These are phyloP conservation scores for Brettanomyces anomalus DNA, from an alignment of 805 yeast species.

Conservation along the genomic window DNA sequence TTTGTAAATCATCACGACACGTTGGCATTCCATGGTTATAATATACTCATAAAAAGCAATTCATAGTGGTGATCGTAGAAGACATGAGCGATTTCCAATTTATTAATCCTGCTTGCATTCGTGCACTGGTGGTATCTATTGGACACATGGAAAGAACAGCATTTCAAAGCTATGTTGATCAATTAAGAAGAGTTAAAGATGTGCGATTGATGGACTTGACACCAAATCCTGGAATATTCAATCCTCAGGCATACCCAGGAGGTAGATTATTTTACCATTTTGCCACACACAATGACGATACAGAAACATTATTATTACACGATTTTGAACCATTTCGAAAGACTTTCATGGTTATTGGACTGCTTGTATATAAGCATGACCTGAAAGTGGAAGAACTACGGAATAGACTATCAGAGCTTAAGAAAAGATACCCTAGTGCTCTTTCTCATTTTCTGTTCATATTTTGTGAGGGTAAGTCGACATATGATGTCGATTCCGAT, in stretches of 20 bases:
- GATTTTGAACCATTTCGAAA: constrained; percentile 90
- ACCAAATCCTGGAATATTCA: constrained; percentile 57
- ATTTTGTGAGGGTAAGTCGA: constrained; percentile 36
- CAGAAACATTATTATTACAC: constrained; percentile 49
- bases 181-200: constrained; percentile 44
- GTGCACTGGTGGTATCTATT: constrained; percentile 60
- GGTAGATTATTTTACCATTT: constrained; percentile 65
- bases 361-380: constrained; percentile 26
- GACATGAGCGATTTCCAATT: constrained; percentile 26
- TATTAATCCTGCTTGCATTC: constrained; percentile 58
- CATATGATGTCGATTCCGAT: constrained; percentile 1
- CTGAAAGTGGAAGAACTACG: constrained; percentile 23
- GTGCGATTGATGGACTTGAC: constrained; percentile 70
- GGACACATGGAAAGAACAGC: constrained; percentile 35
- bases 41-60: no score
- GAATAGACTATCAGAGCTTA: constrained; percentile 27
- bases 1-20: no score
- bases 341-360: constrained; percentile 50
- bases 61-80: neutral
- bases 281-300: constrained; percentile 38
- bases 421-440: constrained; percentile 38
- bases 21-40: no score
- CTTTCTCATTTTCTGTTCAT: constrained; percentile 46
- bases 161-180: constrained; percentile 34
- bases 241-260: constrained; percentile 77